Evolutionary conservation across 2,329 filamentous ascomycete genomes (phyloP).

Genomic region (Sporothrix brunneoviolacea): DNA sequence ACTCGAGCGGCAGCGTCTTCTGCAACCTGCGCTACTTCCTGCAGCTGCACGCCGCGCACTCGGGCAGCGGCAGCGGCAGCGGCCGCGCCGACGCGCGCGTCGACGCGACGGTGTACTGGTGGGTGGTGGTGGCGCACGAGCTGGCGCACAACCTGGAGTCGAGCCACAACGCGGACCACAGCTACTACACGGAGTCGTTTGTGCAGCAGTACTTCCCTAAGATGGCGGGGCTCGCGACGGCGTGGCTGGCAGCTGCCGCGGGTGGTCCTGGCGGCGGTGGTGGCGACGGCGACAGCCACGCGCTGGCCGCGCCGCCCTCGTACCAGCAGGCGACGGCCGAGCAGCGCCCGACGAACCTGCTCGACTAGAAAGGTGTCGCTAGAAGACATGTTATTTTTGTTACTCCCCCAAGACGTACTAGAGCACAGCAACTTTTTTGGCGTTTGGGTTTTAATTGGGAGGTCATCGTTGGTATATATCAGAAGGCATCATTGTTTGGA

Average conservation of each 20-base stretch:
- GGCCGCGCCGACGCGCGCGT: slow-evolving; percentile 25
- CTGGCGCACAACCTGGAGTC: slow-evolving; percentile 86
- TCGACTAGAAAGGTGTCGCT: slow-evolving; percentile 11
- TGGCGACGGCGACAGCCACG: not conserved
- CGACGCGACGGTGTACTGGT: slow-evolving; percentile 30
- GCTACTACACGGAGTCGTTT: slow-evolving; percentile 79
- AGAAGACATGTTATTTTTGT: not conserved
- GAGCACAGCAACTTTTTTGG: too few species aligned
- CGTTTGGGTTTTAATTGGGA: too few species aligned
- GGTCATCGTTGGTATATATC: too few species aligned
- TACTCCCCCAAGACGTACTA: too few species aligned
- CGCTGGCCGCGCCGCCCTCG: slow-evolving; percentile 6
- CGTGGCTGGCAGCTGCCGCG: slow-evolving; percentile 18
- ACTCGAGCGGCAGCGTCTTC: slow-evolving; percentile 78
- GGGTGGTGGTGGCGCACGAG: slow-evolving; percentile 78
- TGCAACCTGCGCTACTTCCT: slow-evolving; percentile 88
- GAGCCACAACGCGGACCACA: slow-evolving; percentile 71
- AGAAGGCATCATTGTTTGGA: too few species aligned
- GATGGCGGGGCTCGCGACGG: slow-evolving; percentile 52
- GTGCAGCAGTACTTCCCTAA: slow-evolving; percentile 69
- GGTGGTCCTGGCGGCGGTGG: not conserved
- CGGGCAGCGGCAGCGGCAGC: not conserved
- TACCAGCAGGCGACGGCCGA: slow-evolving; percentile 13
- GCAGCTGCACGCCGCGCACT: slow-evolving; percentile 61
- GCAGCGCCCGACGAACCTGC: not conserved